These are phyloP conservation scores for Neospermospora avenae DNA, from an alignment of 2,329 filamentous ascomycete species.

Conservation along the genomic window DNA sequence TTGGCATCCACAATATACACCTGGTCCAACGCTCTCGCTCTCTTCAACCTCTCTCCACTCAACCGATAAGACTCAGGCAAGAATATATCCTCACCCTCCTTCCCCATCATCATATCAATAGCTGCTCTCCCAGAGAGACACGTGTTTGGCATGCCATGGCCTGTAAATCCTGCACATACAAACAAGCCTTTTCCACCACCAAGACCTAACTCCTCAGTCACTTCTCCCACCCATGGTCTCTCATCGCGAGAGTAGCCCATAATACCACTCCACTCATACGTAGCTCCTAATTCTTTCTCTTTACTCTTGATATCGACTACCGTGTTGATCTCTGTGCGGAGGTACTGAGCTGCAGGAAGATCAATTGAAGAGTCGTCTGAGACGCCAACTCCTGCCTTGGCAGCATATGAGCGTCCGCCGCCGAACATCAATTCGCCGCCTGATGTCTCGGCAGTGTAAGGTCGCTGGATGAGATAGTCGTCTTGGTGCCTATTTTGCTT, in stretches of 20 bases:
- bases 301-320: slow-evolving; percentile 34
- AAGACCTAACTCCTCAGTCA: slow-evolving; percentile 53
- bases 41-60: slow-evolving; percentile 23
- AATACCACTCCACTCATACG: slow-evolving; percentile 68
- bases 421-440: slow-evolving; percentile 65
- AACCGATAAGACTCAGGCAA: slow-evolving; percentile 42
- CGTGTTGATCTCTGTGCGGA: slow-evolving; percentile 28
- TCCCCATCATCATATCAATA: slow-evolving; percentile 54
- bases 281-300: slow-evolving; percentile 44
- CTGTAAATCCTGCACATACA: slow-evolving; percentile 65
- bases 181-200: slow-evolving; percentile 56
- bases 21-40: slow-evolving; percentile 25
- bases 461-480: slow-evolving; percentile 72
- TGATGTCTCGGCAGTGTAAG: slow-evolving; percentile 38
- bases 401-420: slow-evolving; percentile 59
- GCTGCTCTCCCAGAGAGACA: slow-evolving; percentile 63
- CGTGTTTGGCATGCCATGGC: slow-evolving; percentile 75
- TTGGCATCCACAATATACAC: slow-evolving; percentile 29
- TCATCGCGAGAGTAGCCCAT: slow-evolving; percentile 73
- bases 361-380: slow-evolving; percentile 60
- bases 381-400: slow-evolving; percentile 51
- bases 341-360: slow-evolving; percentile 36
- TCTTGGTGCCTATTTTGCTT: slow-evolving; percentile 49
- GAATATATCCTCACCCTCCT: slow-evolving; percentile 39
- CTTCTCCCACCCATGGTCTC: slow-evolving; percentile 66